phyloP scores from a whole-genome alignment of 2,329 filamentous ascomycete species.

The Plenodomus biglobosus region DNA sequence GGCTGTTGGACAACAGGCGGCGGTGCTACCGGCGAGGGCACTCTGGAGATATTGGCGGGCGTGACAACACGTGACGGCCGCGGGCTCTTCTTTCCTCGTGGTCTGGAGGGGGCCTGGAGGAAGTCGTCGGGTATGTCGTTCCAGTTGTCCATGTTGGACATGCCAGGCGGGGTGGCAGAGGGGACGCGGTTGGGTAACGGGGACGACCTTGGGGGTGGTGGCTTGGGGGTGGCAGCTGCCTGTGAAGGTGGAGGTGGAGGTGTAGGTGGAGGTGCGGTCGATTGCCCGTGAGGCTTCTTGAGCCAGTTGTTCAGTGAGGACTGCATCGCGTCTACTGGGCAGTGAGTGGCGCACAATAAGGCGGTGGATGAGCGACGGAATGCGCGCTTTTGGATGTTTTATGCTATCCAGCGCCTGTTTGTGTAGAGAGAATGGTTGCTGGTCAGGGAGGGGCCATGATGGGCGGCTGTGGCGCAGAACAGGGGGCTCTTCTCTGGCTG shows the following conservation, averaged over 20 bases:
- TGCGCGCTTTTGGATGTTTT: no score
- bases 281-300: conserved; percentile 42
- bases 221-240: conserved; percentile 10
- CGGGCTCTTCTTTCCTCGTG: conserved; percentile 27
- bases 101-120: conserved; percentile 26
- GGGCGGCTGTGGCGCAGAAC: no score
- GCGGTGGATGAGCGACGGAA: no score
- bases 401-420: no score
- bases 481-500: no score
- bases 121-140: conserved; percentile 34
- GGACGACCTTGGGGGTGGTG: conserved; percentile 23
- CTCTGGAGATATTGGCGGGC: conserved; percentile 17
- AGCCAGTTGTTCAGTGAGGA: conserved; percentile 53
- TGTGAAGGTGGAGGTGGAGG: neutral
- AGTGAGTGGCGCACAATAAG: neutral
- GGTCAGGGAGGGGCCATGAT: no score
- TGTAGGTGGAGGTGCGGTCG: conserved; percentile 10
- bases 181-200: conserved; percentile 21
- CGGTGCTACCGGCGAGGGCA: conserved; percentile 18
- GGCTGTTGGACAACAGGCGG: conserved; percentile 9
- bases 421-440: no score
- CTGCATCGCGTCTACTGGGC: conserved; percentile 36
- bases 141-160: conserved; percentile 28
- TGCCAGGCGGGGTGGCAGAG: conserved; percentile 14
- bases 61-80: conserved; percentile 23